phyloP scores from a whole-genome alignment of 768 basidiomycete genomes.

The Pulveroboletus sp. region DNA sequence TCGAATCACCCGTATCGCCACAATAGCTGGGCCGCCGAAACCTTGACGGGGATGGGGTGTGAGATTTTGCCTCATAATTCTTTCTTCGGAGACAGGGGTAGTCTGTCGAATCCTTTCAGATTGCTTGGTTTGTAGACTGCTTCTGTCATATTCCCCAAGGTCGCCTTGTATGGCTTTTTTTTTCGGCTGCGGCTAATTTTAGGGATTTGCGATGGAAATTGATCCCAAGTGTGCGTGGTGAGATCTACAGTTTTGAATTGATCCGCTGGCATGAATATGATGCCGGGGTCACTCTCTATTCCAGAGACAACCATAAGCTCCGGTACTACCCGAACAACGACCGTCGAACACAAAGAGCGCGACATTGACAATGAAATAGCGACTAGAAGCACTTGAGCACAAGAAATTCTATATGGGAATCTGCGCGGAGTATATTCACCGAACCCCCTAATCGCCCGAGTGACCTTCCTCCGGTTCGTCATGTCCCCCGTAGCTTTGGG shows the following conservation, averaged over 20 bases:
- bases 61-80: conserved; percentile 13
- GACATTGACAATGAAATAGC: conserved; percentile 15
- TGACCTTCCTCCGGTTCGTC: conserved; percentile 33
- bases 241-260: conserved; percentile 30
- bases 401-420: conserved; percentile 35
- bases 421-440: conserved; percentile 17
- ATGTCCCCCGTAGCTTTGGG: conserved; percentile 24
- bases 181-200: conserved; percentile 17
- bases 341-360: conserved; percentile 15
- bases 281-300: conserved; percentile 8
- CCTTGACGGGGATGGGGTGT: conserved; percentile 22
- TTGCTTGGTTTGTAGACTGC: conserved; percentile 15
- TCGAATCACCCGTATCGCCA: conserved; percentile 38
- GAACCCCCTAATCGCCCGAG: conserved; percentile 31
- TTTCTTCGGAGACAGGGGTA: conserved; percentile 15
- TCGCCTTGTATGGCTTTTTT: conserved; percentile 22
- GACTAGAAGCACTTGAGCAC: conserved; percentile 25
- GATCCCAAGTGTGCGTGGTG: conserved; percentile 7
- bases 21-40: conserved; percentile 29
- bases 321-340: conserved; percentile 15
- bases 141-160: conserved; percentile 16
- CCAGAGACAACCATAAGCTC: conserved; percentile 15
- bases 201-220: conserved; percentile 13
- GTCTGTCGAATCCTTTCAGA: conserved; percentile 14
- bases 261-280: conserved; percentile 21